phyloP scores from a whole-genome alignment of 2,329 filamentous ascomycete genomes.

The Emergomyces orientalis region DNA sequence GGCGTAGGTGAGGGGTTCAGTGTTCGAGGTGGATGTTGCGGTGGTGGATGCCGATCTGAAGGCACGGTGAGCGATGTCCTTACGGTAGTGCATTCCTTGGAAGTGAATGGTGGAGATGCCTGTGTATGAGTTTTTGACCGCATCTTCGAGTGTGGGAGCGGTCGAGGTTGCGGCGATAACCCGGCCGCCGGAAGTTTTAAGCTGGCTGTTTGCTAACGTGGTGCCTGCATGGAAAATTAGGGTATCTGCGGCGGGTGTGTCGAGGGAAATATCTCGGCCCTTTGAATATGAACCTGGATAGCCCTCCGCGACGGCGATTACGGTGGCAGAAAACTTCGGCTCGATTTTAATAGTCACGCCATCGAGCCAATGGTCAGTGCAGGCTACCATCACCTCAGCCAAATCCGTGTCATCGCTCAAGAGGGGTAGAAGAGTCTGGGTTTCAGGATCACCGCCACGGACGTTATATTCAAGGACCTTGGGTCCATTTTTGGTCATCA shows the following conservation, averaged over 20 bases:
- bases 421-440: conserved; percentile 73
- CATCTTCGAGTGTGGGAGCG: conserved; percentile 64
- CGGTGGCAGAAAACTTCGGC: conserved; percentile 68
- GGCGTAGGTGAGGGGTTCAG: conserved; percentile 67
- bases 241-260: conserved; percentile 45
- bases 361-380: conserved; percentile 64
- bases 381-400: conserved; percentile 80
- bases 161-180: conserved; percentile 89
- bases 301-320: conserved; percentile 86
- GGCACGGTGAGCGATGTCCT: conserved; percentile 75
- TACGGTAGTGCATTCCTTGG: conserved; percentile 81
- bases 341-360: conserved; percentile 60
- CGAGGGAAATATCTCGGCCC: conserved; percentile 55
- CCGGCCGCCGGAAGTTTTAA: conserved; percentile 74
- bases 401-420: conserved; percentile 71
- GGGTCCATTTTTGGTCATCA: conserved; percentile 74
- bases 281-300: conserved; percentile 84
- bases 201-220: conserved; percentile 49
- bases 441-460: conserved; percentile 85
- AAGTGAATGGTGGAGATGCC: conserved; percentile 74
- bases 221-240: conserved; percentile 94
- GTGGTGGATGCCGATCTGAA: conserved; percentile 29
- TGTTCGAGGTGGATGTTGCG: conserved; percentile 14
- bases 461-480: conserved; percentile 90
- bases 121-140: conserved; percentile 78